Evolutionary conservation across 805 yeast genomes (phyloP), one percentile per base, ranked within the genome.

Genomic region (Yarrowia porcina): DNA sequence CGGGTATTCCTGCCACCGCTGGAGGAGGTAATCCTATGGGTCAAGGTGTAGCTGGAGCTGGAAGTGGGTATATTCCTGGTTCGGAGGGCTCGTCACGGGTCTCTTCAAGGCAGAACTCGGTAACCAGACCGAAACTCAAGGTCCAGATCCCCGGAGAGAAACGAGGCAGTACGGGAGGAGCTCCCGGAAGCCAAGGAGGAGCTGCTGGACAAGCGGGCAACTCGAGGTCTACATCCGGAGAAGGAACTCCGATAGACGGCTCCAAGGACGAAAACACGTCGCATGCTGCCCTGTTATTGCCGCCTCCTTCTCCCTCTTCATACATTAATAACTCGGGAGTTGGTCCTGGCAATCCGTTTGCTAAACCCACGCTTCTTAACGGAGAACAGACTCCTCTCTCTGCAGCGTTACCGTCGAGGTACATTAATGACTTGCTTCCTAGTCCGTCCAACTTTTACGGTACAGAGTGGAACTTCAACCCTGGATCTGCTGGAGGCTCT

Each of bases 401-500:
- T 2, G 87, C 87, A 7, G 86, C 84, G 0, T 75, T 89, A 23
- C 92, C 96, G 2, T 83, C 89, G 2, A 79, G 88, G 59, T 89
- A 85, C 68, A 83, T 88, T 42, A 81, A 81, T 64, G 96, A 89
- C 68, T 77, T 87, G 70, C 84, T 89, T 69, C 92, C 91, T 30
- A 87, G 93, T 6, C 97, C 97, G 0, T 82, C 85, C n/a, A 87
- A 83, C 66, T 84, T 85, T 67, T 89, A 87, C 68, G 82, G 85
- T 7, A 79, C 83, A 61, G 86, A 83, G 47, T 83, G 86, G 86
- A 76, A 76, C 11, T 78, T 76, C 69, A 66, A 68, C 5, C 69
- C 70, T 7, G 67, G 70, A 10, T 65, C 71, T 5, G 71, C 65
- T 9, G 68, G 66, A 60, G 69, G 66, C 3, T 35, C 60, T 39